phyloP scores from a whole-genome alignment of 78 protist species.

The Planoprotostelium fungivorum region DNA sequence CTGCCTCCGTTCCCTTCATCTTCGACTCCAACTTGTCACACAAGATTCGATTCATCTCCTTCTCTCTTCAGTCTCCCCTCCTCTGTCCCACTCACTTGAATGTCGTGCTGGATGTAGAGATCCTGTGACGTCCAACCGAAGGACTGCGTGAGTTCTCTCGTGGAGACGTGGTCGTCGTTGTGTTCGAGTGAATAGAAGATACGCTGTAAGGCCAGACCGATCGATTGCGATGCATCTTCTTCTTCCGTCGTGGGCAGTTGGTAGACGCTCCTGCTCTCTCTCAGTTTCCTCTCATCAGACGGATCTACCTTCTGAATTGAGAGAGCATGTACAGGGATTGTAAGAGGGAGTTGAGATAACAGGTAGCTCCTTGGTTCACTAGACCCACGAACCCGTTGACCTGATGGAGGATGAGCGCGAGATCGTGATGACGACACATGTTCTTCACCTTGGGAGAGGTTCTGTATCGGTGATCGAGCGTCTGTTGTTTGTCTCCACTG shows the following conservation, averaged over 20 bases:
- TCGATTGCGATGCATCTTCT: constrained; percentile 35
- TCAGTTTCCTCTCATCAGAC: neutral
- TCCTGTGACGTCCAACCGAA: constrained; percentile 95
- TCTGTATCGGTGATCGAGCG: neutral
- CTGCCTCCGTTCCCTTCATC: constrained; percentile 90
- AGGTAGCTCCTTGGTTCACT: constrained; percentile 84
- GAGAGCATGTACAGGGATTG: constrained; percentile 65
- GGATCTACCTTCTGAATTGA: constrained; percentile 23
- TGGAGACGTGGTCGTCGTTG: constrained; percentile 53
- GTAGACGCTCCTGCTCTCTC: constrained; percentile 44
- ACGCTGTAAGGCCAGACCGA: constrained; percentile 70
- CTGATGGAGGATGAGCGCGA: too few relatives aligned
- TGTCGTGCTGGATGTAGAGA: constrained; percentile 95
- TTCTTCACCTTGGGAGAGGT: neutral
- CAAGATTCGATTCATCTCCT: constrained; percentile 93
- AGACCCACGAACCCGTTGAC: constrained; percentile 75
- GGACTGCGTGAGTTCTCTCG: constrained; percentile 75
- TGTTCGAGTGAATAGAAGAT: constrained; percentile 67
- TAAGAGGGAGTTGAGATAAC: constrained; percentile 81
- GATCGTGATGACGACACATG: too few relatives aligned
- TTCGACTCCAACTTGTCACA: constrained; percentile 90
- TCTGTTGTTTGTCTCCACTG: neutral
- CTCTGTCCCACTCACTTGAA: constrained; percentile 64
- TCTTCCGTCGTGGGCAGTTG: constrained; percentile 8
- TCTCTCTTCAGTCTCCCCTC: neutral